Evolutionary conservation across 2,329 filamentous ascomycete genomes (phyloP).

Genomic region (Alternaria sp.): DNA sequence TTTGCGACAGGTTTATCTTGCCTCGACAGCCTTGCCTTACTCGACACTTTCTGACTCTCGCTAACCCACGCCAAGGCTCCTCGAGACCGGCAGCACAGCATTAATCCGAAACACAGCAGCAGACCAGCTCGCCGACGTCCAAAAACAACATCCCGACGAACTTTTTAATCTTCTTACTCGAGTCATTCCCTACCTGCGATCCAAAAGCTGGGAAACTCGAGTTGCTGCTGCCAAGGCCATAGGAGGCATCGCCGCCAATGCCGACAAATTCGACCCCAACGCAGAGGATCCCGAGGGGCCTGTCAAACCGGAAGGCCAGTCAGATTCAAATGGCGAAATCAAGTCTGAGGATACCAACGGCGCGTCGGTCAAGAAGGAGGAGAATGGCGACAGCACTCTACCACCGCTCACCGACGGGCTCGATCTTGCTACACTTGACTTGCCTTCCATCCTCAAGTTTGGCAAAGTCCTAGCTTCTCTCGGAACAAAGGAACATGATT

Average conservation of each 20-base stretch:
- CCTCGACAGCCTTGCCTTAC: not conserved
- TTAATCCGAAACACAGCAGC: slow-evolving; percentile 97
- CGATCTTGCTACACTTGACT: slow-evolving; percentile 76
- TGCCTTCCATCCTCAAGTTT: slow-evolving; percentile 79
- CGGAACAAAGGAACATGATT: slow-evolving; percentile 83
- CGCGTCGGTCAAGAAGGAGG: slow-evolving; percentile 54
- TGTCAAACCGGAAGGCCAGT: slow-evolving; percentile 62
- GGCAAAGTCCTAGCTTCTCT: slow-evolving; percentile 86
- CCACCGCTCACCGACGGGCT: slow-evolving; percentile 68
- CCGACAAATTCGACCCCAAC: slow-evolving; percentile 88
- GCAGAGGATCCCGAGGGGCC: slow-evolving; percentile 67
- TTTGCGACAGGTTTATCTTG: not conserved
- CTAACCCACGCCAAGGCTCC: slow-evolving; percentile 68
- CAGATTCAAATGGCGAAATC: slow-evolving; percentile 54
- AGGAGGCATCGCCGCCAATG: slow-evolving; percentile 91
- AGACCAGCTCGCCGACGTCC: slow-evolving; percentile 95
- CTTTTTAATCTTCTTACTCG: slow-evolving; percentile 93
- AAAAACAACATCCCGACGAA: slow-evolving; percentile 97
- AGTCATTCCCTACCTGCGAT: slow-evolving; percentile 93
- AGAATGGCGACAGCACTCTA: slow-evolving; percentile 59
- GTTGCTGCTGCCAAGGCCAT: slow-evolving; percentile 93
- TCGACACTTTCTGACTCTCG: slow-evolving; percentile 14
- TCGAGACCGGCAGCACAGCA: slow-evolving; percentile 96
- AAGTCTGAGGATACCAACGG: slow-evolving; percentile 65
- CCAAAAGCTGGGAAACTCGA: slow-evolving; percentile 96